A percentile compares a stretch with the other conserved stretches of the same genome.
Evolutionary conservation across 2,329 filamentous ascomycete genomes (phyloP).

Genomic region (Cladosporium phlei): DNA sequence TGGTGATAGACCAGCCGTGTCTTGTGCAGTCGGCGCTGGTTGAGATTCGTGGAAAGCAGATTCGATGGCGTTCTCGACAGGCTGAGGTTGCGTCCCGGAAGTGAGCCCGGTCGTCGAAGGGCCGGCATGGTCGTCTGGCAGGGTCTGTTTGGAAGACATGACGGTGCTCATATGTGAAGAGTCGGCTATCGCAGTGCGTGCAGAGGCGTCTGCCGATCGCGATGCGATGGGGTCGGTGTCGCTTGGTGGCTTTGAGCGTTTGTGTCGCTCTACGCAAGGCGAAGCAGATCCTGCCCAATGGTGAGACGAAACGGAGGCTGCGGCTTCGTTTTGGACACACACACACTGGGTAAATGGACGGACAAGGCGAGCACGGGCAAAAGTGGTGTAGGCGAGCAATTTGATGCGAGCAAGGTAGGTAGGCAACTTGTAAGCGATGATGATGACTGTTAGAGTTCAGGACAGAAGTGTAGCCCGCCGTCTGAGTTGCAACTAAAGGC

Average conservation of each 20-base stretch:
- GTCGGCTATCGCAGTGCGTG: not conserved
- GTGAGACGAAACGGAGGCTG: not conserved
- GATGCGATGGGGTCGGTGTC: not conserved
- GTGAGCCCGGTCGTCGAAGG: slow-evolving; percentile 1
- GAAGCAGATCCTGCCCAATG: not conserved
- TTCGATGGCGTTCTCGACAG: no score
- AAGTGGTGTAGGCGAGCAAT: no score
- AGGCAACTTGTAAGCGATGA: not conserved
- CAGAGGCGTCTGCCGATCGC: slow-evolving; percentile 7
- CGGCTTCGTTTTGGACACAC: slow-evolving; percentile 2
- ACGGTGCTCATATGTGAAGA: not conserved
- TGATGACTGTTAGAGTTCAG: slow-evolving; percentile 5
- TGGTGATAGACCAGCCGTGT: no score
- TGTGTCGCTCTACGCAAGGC: not conserved
- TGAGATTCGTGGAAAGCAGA: no score
- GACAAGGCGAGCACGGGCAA: not conserved
- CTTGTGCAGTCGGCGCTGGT: no score
- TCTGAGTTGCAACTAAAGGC: slow-evolving; percentile 8
- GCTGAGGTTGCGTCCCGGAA: no score
- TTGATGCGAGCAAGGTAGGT: no score
- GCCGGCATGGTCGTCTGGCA: not conserved
- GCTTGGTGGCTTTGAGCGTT: slow-evolving; percentile 8
- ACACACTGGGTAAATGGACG: not conserved
- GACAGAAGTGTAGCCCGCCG: not conserved
- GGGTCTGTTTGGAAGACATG: slow-evolving; percentile 2